A percentile compares a stretch with the other conserved stretches of the same genome.
phyloP scores from a whole-genome alignment of 2,329 filamentous ascomycete genomes.

The Cladophialophora chaetospira region DNA sequence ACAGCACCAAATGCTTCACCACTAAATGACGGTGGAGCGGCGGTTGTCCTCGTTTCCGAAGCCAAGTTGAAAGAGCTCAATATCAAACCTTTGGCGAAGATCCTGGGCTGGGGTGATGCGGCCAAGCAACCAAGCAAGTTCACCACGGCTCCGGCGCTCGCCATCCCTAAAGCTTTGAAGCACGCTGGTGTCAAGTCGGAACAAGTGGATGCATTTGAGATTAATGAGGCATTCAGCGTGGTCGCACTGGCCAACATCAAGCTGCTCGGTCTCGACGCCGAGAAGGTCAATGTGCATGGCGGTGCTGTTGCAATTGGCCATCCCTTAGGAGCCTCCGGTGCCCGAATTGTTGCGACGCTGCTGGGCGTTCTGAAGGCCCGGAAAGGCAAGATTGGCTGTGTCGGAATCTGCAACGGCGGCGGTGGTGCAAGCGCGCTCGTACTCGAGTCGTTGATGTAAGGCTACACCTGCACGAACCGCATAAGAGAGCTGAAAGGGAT shows the following conservation, averaged over 20 bases:
- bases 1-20: constrained; percentile 96
- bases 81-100: constrained; percentile 91
- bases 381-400: constrained; percentile 89
- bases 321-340: constrained; percentile 89
- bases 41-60: constrained; percentile 90
- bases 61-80: constrained; percentile 88
- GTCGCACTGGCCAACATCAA: constrained; percentile 97
- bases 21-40: constrained; percentile 90
- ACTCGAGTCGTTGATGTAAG: constrained; percentile 64
- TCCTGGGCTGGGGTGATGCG: constrained; percentile 95
- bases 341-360: constrained; percentile 88
- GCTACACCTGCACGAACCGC: too few species aligned
- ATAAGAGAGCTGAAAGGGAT: too few species aligned
- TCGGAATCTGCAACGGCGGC: constrained; percentile 96
- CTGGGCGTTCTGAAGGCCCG: constrained; percentile 86
- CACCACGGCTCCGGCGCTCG: constrained; percentile 88
- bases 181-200: constrained; percentile 80
- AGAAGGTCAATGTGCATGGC: constrained; percentile 93
- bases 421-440: constrained; percentile 93
- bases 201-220: constrained; percentile 90
- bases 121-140: constrained; percentile 91
- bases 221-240: constrained; percentile 98
- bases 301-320: constrained; percentile 95
- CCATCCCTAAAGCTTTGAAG: constrained; percentile 95
- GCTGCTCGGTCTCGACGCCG: constrained; percentile 73